These are phyloP conservation scores for Serendipita sp. DNA, from an alignment of 768 basidiomycete genomes.

Conservation along the genomic window DNA sequence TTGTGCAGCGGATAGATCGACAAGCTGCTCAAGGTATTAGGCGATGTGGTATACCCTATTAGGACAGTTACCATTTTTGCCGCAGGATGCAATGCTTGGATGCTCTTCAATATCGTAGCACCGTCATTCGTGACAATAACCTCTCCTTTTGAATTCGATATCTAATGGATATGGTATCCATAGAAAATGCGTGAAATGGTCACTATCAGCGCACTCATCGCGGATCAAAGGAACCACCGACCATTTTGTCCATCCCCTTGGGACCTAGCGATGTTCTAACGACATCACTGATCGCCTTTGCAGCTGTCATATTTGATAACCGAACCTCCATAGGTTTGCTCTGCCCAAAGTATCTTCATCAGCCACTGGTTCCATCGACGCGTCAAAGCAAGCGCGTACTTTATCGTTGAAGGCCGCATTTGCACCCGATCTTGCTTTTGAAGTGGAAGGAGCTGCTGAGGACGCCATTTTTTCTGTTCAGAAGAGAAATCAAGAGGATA, in stretches of 20 bases:
- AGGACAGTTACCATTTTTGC: slow-evolving; percentile 74
- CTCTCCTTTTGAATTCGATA: slow-evolving; percentile 91
- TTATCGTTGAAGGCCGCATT: slow-evolving; percentile 82
- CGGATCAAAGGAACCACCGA: slow-evolving; percentile 20
- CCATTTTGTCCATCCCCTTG: slow-evolving; percentile 99
- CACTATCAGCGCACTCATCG: neutral
- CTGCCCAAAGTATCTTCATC: slow-evolving; percentile 26
- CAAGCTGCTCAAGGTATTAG: slow-evolving; percentile 40
- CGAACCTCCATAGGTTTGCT: slow-evolving; percentile 98
- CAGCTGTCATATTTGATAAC: slow-evolving; percentile 93
- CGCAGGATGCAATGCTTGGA: slow-evolving; percentile 93
- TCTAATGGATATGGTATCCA: slow-evolving; percentile 32
- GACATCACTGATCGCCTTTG: slow-evolving; percentile 96
- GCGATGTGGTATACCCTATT: neutral
- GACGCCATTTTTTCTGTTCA: neutral
- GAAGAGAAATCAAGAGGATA: no score
- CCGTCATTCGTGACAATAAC: slow-evolving; percentile 98
- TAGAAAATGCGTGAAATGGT: neutral
- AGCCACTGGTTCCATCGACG: neutral
- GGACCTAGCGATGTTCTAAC: slow-evolving; percentile 94
- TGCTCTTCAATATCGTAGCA: slow-evolving; percentile 89
- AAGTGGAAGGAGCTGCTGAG: neutral
- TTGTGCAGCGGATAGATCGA: slow-evolving; percentile 94
- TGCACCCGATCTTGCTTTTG: slow-evolving; percentile 24
- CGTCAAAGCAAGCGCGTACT: slow-evolving; percentile 24